Base-by-base conservation (phyloP, 257 asterid species). In the Solanum virginianum region DNA sequence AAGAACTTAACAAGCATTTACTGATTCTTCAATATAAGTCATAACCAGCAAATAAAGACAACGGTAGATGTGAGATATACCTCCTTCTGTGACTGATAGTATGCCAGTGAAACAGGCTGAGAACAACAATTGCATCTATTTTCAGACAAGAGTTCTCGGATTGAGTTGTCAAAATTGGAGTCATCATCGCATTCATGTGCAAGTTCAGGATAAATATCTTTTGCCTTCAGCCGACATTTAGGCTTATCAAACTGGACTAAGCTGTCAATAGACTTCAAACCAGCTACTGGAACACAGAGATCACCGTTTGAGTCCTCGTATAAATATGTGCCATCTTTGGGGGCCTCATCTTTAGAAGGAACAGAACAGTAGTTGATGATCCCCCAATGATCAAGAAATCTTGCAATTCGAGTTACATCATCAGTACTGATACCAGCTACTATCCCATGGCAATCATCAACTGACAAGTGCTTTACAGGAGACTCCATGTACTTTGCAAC, bases 371-470 rank as follows among this genome's bases (percentile, higher is more conserved):
- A 97, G 83, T 97, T 97, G 74, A 97, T 93, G 86, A 97, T 92
- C 80, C 99, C 99, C 99, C 98, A 97, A 75, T 95, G 98, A 88
- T 95, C 98, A 87, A 97, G 98, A 93, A 95, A 97, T 90, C 98
- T 89, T 74, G 92, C 90, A 65, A 97, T 91, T 86, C 99, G 92
- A 87, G 90, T 90, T 85, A 94, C 85, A 89, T 97, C 98, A 75
- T 93, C 98, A 86, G 49, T 62, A 85, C 92, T 92, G 60, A 92
- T 84, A 80, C 96, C 97, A 86, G 89, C 86, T 72, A 92, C 92
- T 32, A 94, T 86, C 13, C 90, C 96, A 83, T 90, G 91, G 87
- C 98, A 97, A 83, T 97, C 96, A 80, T 91, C 82, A 82, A 93
- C 90, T 15, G 94, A 88, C 77, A 95, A 81, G 85, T 93, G 93